Evolutionary conservation across 305 asterid genomes (phyloP).

Genomic region (Stenogyne calaminthoides): DNA sequence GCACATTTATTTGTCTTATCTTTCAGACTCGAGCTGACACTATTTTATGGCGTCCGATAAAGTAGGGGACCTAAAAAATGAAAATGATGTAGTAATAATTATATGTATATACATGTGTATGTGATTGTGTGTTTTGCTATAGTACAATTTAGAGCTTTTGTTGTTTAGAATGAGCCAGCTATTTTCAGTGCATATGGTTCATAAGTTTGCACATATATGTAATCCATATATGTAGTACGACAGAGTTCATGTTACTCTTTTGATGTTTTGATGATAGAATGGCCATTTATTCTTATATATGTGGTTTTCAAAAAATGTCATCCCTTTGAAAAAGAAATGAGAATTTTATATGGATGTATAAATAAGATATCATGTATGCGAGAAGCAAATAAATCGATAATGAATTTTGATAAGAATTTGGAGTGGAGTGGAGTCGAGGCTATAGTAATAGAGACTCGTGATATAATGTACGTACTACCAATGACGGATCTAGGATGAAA

Average conservation of each 20-base stretch:
- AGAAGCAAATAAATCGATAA: neutral
- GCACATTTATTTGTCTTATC: conserved; percentile 58
- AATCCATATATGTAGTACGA: conserved; percentile 6
- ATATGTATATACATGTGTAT: neutral
- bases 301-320: conserved; percentile 15
- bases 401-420: neutral
- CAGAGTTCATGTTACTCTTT: conserved; percentile 11
- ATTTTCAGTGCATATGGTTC: conserved; percentile 27
- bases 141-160: conserved; percentile 36
- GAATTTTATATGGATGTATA: neutral
- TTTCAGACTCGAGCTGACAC: conserved; percentile 44
- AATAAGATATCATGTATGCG: neutral
- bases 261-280: conserved; percentile 15
- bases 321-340: neutral
- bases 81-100: conserved; percentile 34
- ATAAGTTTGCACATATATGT: conserved; percentile 15
- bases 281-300: neutral
- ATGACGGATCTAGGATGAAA: too few species aligned
- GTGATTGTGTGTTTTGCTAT: neutral
- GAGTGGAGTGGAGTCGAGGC: too few species aligned
- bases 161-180: conserved; percentile 36
- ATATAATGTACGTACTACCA: too few species aligned
- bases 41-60: conserved; percentile 41
- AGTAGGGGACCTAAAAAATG: conserved; percentile 59
- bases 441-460: too few species aligned